phyloP scores from a whole-genome alignment of 306 rosid species.

The Abrus pulchellus region DNA sequence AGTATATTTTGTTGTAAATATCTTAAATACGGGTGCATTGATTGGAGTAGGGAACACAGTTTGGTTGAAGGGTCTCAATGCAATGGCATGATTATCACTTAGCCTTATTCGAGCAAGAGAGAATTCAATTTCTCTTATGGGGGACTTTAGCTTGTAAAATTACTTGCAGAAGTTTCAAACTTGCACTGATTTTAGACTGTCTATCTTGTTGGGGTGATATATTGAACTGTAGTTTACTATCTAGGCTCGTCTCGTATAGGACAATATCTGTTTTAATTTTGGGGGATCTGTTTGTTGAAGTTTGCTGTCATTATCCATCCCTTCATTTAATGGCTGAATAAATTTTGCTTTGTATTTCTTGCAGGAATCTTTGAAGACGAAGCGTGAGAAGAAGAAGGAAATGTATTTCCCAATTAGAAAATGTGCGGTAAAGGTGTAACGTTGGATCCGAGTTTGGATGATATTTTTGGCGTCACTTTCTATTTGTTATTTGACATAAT shows the following conservation, averaged over 20 bases:
- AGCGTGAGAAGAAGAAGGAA: constrained; percentile 62
- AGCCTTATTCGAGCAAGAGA: neutral
- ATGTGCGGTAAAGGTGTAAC: constrained; percentile 70
- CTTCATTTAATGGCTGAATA: constrained; percentile 13
- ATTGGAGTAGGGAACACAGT: neutral
- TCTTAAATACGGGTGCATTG: neutral
- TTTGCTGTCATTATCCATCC: neutral
- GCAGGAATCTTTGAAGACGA: constrained; percentile 66
- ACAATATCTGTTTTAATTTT: neutral
- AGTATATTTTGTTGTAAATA: neutral
- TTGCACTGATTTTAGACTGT: neutral
- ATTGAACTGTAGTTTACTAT: neutral
- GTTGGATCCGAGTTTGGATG: neutral
- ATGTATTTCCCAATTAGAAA: constrained; percentile 73
- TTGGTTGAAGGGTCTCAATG: neutral
- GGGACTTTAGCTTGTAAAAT: neutral
- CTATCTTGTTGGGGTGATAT: constrained; percentile 11
- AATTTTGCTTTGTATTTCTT: constrained; percentile 22
- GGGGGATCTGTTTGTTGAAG: neutral
- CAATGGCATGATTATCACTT: neutral
- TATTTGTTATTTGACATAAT: constrained; percentile 2
- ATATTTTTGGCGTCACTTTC: neutral
- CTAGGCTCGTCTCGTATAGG: neutral
- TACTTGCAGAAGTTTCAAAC: neutral
- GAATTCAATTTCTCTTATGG: neutral